These are phyloP conservation scores for Pichiaceae sp. DNA, from an alignment of 1,139 yeast genomes.

Conservation along the genomic window DNA sequence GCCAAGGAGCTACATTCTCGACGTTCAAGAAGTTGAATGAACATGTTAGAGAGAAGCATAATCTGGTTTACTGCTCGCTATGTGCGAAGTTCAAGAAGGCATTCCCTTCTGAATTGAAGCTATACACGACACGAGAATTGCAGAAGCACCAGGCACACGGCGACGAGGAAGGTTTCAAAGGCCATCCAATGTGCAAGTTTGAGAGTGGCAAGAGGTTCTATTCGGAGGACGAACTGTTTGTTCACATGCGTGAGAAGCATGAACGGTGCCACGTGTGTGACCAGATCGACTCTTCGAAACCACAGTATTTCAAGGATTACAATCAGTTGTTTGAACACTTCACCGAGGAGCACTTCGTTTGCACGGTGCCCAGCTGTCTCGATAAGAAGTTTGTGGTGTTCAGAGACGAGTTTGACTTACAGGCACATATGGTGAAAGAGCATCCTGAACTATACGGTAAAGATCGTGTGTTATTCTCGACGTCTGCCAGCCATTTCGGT, in stretches of 20 bases:
- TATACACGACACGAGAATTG: conserved; percentile 56
- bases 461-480: conserved; percentile 31
- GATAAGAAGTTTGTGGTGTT: conserved; percentile 91
- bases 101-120: conserved; percentile 61
- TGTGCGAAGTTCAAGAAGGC: conserved; percentile 73
- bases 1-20: conserved; percentile 10
- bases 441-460: conserved; percentile 58
- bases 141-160: conserved; percentile 67
- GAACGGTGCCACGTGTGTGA: conserved; percentile 91
- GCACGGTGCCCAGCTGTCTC: conserved; percentile 74
- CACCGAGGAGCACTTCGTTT: conserved; percentile 61
- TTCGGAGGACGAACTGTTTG: conserved; percentile 77
- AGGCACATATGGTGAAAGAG: conserved; percentile 80
- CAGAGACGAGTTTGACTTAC: conserved; percentile 74
- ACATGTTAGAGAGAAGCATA: conserved; percentile 60
- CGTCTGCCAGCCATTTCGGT: conserved; percentile 33
- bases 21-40: conserved; percentile 52
- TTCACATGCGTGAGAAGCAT: conserved; percentile 78
- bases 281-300: conserved; percentile 50
- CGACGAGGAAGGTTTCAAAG: conserved; percentile 63
- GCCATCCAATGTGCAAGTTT: conserved; percentile 86
- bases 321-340: conserved; percentile 71
- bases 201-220: conserved; percentile 72
- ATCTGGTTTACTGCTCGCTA: conserved; percentile 57
- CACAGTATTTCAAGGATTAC: conserved; percentile 75